These are phyloP conservation scores for Amylostereum chailletii DNA, from an alignment of 1,284 basidiomycete genomes.

Conservation along the genomic window DNA sequence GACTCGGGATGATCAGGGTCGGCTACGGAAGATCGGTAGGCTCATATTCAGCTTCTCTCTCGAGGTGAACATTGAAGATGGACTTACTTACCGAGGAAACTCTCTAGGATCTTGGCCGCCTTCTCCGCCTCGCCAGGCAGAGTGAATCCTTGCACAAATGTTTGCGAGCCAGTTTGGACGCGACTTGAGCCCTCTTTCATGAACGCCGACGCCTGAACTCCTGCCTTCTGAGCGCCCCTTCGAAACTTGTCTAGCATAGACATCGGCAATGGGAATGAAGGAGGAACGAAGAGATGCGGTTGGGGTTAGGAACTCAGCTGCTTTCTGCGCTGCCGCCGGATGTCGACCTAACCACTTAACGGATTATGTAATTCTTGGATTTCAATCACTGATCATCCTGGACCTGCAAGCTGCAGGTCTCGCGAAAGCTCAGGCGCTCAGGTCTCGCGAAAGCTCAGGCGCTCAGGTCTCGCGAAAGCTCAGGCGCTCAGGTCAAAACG, in stretches of 20 bases:
- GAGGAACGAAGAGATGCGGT: neutral
- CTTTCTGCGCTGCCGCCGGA: no score
- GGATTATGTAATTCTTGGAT: no score
- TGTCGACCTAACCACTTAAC: no score
- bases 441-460: no score
- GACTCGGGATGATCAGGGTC: constrained; percentile 85
- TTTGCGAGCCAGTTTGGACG: constrained; percentile 62
- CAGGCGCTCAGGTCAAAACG: no score
- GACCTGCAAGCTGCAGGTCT: no score
- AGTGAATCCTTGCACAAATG: constrained; percentile 77
- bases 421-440: no score
- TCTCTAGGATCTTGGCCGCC: constrained; percentile 84
- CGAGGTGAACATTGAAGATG: neutral
- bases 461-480: no score
- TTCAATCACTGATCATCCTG: no score
- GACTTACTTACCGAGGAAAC: constrained; percentile 72
- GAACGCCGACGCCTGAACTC: constrained; percentile 70
- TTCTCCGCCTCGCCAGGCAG: constrained; percentile 86
- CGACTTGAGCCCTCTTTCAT: constrained; percentile 55
- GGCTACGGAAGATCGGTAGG: constrained; percentile 37
- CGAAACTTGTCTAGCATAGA: constrained; percentile 76
- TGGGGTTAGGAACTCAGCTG: no score
- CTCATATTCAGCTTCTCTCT: neutral
- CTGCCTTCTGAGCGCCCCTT: constrained; percentile 73
- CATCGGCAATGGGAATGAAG: constrained; percentile 21